Conservation (phyloP, 441 rosid species). For the Corymbia calophylla region DNA sequence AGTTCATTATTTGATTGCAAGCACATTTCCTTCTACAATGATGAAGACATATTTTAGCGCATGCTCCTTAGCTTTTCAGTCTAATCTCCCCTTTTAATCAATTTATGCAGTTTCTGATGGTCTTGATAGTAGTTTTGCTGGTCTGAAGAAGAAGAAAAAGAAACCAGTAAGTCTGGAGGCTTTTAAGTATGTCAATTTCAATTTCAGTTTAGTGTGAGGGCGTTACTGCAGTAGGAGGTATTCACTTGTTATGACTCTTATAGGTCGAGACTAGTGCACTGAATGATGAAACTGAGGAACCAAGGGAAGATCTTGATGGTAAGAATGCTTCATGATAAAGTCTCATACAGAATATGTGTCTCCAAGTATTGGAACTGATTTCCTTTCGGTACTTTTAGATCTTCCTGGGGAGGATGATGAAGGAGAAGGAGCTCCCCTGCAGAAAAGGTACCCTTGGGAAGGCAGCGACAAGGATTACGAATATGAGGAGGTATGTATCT, state of each 20-base stretch:
- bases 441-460: slow-evolving; percentile 69
- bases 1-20: not conserved
- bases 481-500: slow-evolving; percentile 57
- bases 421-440: slow-evolving; percentile 30
- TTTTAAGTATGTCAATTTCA: not conserved
- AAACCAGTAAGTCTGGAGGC: slow-evolving; percentile 51
- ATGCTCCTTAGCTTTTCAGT: not conserved
- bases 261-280: slow-evolving; percentile 60
- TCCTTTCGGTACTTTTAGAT: slow-evolving; percentile 19
- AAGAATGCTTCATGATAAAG: not conserved
- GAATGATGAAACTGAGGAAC: slow-evolving; percentile 48
- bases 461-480: slow-evolving; percentile 71
- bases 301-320: slow-evolving; percentile 62
- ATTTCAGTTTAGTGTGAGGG: not conserved
- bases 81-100: not conserved
- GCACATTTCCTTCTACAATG: not conserved
- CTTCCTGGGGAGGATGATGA: slow-evolving; percentile 44
- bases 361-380: not conserved
- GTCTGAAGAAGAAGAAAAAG: slow-evolving; percentile 95
- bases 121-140: slow-evolving; percentile 60
- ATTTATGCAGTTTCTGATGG: slow-evolving; percentile 63
- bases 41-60: not conserved
- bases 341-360: not conserved
- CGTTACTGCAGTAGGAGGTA: not conserved
- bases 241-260: not conserved